A percentile compares a stretch with the other conserved stretches of the same genome.
Evolutionary conservation across 78 protist species (phyloP).

Genomic region (Cyanophora paradoxa): DNA sequence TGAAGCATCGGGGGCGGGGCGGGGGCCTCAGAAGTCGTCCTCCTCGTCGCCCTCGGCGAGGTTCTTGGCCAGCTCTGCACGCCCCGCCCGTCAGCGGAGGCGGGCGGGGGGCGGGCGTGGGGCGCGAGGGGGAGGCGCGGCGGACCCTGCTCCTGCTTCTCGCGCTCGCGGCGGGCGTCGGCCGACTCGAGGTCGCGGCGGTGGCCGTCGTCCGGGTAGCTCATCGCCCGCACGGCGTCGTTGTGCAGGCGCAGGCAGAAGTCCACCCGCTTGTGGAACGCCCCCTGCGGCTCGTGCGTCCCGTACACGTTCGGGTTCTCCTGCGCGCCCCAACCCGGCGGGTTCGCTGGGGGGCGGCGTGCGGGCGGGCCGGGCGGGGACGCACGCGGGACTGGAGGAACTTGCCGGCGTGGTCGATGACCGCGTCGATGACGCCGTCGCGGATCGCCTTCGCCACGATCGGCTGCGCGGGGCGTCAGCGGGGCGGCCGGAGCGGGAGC

Average conservation of each 20-base stretch:
- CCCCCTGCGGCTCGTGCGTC: constrained; percentile 75
- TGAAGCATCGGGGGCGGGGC: too few species aligned
- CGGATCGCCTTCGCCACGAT: constrained; percentile 59
- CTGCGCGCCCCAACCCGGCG: too few species aligned
- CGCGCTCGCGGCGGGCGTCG: constrained; percentile 22
- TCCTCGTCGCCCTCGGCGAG: constrained; percentile 14
- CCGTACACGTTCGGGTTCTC: constrained; percentile 70
- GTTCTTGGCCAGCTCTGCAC: too few species aligned
- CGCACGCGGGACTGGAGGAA: constrained; percentile 31
- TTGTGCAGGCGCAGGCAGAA: constrained; percentile 81
- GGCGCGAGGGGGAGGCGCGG: too few species aligned
- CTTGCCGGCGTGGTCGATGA: constrained; percentile 67
- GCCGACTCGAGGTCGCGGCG: constrained; percentile 12
- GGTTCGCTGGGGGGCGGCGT: too few species aligned
- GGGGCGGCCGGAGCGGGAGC: constrained; percentile 31
- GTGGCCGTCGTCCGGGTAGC: constrained; percentile 49
- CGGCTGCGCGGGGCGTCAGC: neutral
- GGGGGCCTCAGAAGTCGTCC: neutral
- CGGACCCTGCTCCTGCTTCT: constrained; percentile 14
- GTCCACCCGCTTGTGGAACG: constrained; percentile 65
- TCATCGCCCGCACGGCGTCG: constrained; percentile 80
- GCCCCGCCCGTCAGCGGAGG: too few species aligned
- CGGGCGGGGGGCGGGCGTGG: too few species aligned
- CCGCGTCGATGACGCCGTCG: constrained; percentile 83
- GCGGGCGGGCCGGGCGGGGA: too few species aligned